phyloP scores from a whole-genome alignment of 116 monocot species.

The Papilionanthe hybrid region DNA sequence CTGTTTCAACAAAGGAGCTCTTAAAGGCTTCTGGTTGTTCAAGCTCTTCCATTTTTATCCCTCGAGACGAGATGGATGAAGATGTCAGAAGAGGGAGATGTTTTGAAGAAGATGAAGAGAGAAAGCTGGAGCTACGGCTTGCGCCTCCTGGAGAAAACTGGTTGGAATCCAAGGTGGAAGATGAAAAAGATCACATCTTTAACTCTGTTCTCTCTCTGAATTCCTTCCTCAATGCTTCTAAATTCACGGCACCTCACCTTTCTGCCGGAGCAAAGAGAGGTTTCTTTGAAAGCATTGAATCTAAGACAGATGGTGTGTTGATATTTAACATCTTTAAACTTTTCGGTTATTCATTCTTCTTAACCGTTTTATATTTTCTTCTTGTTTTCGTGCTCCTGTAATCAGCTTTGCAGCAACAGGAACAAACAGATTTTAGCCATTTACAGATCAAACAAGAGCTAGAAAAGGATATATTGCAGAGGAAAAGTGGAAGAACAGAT shows the following conservation, averaged over 20 bases:
- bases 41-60: background rate
- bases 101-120: slow-evolving; percentile 23
- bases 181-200: background rate
- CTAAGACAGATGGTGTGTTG: slow-evolving; percentile 2
- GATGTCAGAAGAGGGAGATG: slow-evolving; percentile 7
- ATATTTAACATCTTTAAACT: too few species aligned
- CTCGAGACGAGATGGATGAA: slow-evolving; percentile 23
- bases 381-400: background rate
- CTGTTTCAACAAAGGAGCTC: background rate
- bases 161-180: background rate
- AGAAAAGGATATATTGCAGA: slow-evolving; percentile 1
- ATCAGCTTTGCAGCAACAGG: slow-evolving; percentile 7
- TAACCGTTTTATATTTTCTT: background rate
- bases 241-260: background rate
- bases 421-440: background rate
- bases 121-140: slow-evolving; percentile 40
- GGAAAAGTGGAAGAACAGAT: background rate
- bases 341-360: background rate
- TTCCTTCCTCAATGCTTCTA: background rate
- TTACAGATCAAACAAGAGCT: background rate
- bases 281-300: background rate
- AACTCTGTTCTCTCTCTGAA: background rate
- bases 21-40: background rate
- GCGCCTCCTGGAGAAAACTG: slow-evolving; percentile 37
- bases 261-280: slow-evolving; percentile 7